Evolutionary conservation across 179 eudicot species (phyloP).

Genomic region (Beta lomatogona): DNA sequence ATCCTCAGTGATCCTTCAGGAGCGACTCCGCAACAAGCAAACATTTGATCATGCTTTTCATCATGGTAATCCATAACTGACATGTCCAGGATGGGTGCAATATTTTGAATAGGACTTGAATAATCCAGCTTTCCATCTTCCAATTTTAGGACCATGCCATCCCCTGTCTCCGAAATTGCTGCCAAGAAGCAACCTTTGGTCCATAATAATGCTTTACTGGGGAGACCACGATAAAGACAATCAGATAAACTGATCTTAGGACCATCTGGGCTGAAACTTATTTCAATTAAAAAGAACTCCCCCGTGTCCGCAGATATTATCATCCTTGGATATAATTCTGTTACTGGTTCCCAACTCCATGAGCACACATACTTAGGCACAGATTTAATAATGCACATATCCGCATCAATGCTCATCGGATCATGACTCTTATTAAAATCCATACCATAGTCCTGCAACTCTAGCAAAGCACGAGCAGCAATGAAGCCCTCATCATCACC

Average conservation of each 20-base stretch:
- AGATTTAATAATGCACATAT: slow-evolving; percentile 41
- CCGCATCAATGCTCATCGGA: slow-evolving; percentile 84
- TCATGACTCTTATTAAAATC: slow-evolving; percentile 73
- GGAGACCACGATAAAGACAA: slow-evolving; percentile 66
- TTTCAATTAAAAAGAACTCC: slow-evolving; percentile 67
- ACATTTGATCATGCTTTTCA: slow-evolving; percentile 94
- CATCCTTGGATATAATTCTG: slow-evolving; percentile 55
- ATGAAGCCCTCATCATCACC: slow-evolving; percentile 91
- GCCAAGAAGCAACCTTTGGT: slow-evolving; percentile 75
- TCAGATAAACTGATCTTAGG: slow-evolving; percentile 65
- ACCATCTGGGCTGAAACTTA: slow-evolving; percentile 56
- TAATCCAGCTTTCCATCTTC: slow-evolving; percentile 61
- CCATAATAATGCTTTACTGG: slow-evolving; percentile 81
- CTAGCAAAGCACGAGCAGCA: slow-evolving; percentile 94
- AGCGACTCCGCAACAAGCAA: slow-evolving; percentile 95
- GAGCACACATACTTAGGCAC: slow-evolving; percentile 66
- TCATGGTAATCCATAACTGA: slow-evolving; percentile 82
- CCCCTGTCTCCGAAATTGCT: slow-evolving; percentile 92
- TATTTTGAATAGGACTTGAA: slow-evolving; percentile 75
- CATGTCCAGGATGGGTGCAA: slow-evolving; percentile 94
- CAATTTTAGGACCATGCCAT: slow-evolving; percentile 84
- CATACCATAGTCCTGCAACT: slow-evolving; percentile 64
- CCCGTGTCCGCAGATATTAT: slow-evolving; percentile 81
- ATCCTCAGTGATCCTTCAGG: slow-evolving; percentile 95
- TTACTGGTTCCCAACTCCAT: slow-evolving; percentile 93